Base-by-base conservation (phyloP, 805 yeast species). In the Kazachstania psychrophila region DNA sequence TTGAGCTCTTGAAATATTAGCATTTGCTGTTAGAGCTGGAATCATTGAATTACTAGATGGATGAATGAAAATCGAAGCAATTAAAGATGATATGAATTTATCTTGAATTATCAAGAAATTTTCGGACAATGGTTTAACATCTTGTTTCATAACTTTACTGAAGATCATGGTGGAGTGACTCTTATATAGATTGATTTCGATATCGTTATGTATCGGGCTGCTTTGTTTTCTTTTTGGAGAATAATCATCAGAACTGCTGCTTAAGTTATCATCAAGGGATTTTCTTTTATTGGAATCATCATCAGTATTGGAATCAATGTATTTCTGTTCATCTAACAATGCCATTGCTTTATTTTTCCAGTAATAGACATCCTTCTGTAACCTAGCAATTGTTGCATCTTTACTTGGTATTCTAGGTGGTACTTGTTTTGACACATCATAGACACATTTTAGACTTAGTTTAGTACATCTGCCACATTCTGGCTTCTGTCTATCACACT, bases 351-450 rank as follows among this genome's bases (percentile, higher is more conserved):
- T 48, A 14, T 39, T 37, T 34, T 51, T 54, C 56, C 61, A 59
- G 36, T 52, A 57, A 2, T 47, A 48, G 4, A 56, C 49, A 36
- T 59, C 62, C 11, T 45, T 47, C n/a, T 54, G 48, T 31, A 59
- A 35, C 34, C 61, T 46, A 15, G 58, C 41, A 23, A 59, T 58
- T 5, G 52, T 47, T 2, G 62, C 60, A 38, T 57, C 61, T 38
- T 59, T 59, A 31, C 55, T 58, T 11, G 62, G 61, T 31, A 51
- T 54, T 36, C 50, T 53, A n/a, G 64, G 64, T 19, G 55, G 54
- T 11, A 44, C 35, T 40, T 59, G 62, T 19, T 42, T 45, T 13
- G 52, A 54, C 1, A 54, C 52, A 33, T 59, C 64, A 40, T 59
- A 59, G 10, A 55, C 33, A 43, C 64, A 59, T 9, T 39, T 29